These are phyloP conservation scores for Claviceps fusiformis DNA, from an alignment of 2,329 filamentous ascomycete genomes.

Conservation along the genomic window DNA sequence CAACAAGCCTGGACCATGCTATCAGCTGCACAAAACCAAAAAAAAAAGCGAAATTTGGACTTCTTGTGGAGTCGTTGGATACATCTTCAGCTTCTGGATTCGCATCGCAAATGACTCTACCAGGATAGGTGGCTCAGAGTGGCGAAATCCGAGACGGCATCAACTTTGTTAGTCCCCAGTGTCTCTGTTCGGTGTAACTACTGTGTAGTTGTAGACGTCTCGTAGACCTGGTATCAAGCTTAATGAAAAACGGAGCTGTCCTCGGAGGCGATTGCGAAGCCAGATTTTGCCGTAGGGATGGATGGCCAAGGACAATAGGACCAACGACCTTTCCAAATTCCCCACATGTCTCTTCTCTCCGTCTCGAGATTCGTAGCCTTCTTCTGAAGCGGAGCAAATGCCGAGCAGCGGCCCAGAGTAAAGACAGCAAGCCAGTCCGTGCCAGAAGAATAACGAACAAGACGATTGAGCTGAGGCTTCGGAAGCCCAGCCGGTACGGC, in stretches of 20 bases:
- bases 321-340: not conserved
- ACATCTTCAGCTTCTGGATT: too few relatives aligned
- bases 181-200: too few relatives aligned
- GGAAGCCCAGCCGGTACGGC: slow-evolving; percentile 1
- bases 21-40: not conserved
- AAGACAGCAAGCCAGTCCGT: not conserved
- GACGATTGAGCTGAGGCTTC: slow-evolving; percentile 3
- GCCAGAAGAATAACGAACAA: not conserved
- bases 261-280: not conserved
- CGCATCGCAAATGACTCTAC: not conserved
- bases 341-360: not conserved
- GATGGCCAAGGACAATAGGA: not conserved
- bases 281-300: not conserved
- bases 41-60: not conserved
- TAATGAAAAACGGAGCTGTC: too few relatives aligned
- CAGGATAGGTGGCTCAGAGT: not conserved
- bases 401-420: not conserved
- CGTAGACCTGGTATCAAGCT: not conserved
- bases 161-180: too few relatives aligned
- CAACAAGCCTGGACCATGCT: not conserved
- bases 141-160: slow-evolving; percentile 2
- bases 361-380: not conserved
- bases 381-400: not conserved
- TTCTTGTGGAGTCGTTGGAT: not conserved
- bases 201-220: not conserved